Evolutionary conservation across 1,139 yeast species (phyloP), one percentile per base, ranked within the genome.

Genomic region (Hemisphaericaspora subhashii): DNA sequence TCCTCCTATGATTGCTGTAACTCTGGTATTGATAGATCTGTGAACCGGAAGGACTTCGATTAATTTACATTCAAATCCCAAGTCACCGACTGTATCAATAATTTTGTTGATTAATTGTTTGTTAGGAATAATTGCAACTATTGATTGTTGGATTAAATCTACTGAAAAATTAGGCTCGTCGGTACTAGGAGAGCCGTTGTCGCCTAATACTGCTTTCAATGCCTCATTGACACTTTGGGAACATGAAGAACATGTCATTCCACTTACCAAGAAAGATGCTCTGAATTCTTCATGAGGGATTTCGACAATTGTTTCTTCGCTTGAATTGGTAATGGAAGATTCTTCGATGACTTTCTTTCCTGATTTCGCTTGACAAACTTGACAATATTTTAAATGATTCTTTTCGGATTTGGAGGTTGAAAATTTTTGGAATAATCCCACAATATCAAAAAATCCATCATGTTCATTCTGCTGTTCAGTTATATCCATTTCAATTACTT

Each of bases 241-340:
- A 55, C 88, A 82, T 3, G 83, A 63, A 2, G 83, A 74, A 52
- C 88, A 81, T 1, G 86, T 72, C 87, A 83, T 81, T 1, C 86
- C 88, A 5, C 73, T 71, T 35, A 83, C 65, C 5, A 80, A 62
- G 40, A 78, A 73, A 1, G 77, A 72, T 0, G 84, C 88, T 37
- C 74, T 50, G 39, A 47, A 67, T 39, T 68, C 74, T 17, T 53
- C 54, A 10, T 47, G 52, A 0, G 55, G 49, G 5, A 48, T 51
- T 8, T 52, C 62, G n/a, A 66, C 64, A 11, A 59, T 60, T 0
- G 71, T 62, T 32, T 57, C 60, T 7, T 61, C 28, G n/a, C 47
- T 36, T 1, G 59, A 51, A 4, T 24, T 23, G 9, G 46, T 47
- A 7, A 21, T 34, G 22, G 33, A 22, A 17, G 22, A 3, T 37